Evolutionary conservation across 768 basidiomycete species (phyloP).

Genomic region (Xerocomellus amylosporus): DNA sequence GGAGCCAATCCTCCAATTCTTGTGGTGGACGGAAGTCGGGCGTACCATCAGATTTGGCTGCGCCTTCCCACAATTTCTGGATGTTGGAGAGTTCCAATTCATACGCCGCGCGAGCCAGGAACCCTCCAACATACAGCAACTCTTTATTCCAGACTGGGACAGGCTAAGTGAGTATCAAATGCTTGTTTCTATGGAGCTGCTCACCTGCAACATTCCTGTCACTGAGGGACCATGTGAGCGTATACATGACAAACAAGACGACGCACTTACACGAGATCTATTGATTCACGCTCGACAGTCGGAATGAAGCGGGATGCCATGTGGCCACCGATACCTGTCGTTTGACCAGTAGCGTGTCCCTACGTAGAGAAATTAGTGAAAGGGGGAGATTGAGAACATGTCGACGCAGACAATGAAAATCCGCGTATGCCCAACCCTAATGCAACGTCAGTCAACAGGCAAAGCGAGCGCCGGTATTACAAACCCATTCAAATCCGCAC

Average conservation of each 20-base stretch:
- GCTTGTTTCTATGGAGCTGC: constrained; percentile 15
- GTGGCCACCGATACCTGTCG: constrained; percentile 75
- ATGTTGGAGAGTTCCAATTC: constrained; percentile 73
- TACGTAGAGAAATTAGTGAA: constrained; percentile 27
- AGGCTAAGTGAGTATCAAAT: neutral
- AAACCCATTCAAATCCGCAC: constrained; percentile 83
- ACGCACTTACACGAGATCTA: constrained; percentile 74
- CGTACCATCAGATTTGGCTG: constrained; percentile 32
- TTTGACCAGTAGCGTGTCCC: constrained; percentile 91
- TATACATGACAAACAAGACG: neutral
- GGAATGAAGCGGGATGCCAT: constrained; percentile 86
- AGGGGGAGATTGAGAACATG: neutral
- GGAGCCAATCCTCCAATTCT: constrained; percentile 50
- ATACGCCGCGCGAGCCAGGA: constrained; percentile 78
- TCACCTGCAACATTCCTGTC: constrained; percentile 78
- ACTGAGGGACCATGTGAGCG: constrained; percentile 36
- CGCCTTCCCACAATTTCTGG: constrained; percentile 55
- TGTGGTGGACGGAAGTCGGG: constrained; percentile 31
- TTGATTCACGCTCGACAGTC: constrained; percentile 92
- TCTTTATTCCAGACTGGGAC: constrained; percentile 84
- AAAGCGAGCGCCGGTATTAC: constrained; percentile 14
- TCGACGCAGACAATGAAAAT: constrained; percentile 53
- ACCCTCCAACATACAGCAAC: constrained; percentile 79
- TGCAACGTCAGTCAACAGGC: neutral
- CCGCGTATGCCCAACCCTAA: constrained; percentile 11